These are phyloP conservation scores for Ogataea methanolica DNA, from an alignment of 805 yeast genomes.

Conservation along the genomic window DNA sequence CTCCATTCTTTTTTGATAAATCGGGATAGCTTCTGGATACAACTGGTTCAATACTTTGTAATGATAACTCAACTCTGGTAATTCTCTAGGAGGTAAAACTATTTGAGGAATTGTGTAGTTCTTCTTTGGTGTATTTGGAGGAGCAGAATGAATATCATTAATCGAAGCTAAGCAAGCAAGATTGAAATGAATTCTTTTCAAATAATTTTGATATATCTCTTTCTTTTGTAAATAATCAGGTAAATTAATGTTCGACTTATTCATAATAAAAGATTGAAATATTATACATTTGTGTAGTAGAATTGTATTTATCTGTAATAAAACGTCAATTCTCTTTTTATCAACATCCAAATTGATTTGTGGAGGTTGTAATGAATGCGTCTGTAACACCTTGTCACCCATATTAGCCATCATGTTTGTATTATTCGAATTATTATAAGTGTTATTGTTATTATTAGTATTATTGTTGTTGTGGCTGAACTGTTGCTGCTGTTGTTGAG, in stretches of 20 bases:
- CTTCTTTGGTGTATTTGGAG: conserved; percentile 24
- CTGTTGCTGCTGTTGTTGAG: conserved; percentile 3
- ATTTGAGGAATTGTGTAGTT: conserved; percentile 39
- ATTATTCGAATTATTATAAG: background rate
- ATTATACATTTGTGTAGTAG: conserved; percentile 28
- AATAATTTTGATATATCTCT: conserved; percentile 29
- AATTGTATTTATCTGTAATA: conserved; percentile 32
- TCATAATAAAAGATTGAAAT: conserved; percentile 24
- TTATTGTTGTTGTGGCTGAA: conserved; percentile 1
- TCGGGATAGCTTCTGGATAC: conserved; percentile 45
- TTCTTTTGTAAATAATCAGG: conserved; percentile 25
- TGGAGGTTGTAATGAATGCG: conserved; percentile 26
- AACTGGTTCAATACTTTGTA: conserved; percentile 36
- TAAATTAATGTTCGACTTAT: conserved; percentile 15
- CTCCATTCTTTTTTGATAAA: conserved; percentile 26
- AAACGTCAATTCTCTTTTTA: conserved; percentile 30
- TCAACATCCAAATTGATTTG: conserved; percentile 27
- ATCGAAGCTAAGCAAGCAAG: conserved; percentile 33
- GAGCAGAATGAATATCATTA: conserved; percentile 30
- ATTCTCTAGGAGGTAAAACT: conserved; percentile 49
- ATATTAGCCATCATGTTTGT: conserved; percentile 3
- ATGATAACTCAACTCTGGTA: conserved; percentile 46
- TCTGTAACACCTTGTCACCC: conserved; percentile 20
- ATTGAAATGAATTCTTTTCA: conserved; percentile 34
- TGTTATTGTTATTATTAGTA: background rate